A percentile compares a stretch with the other conserved stretches of the same genome.
Evolutionary conservation across 2,329 filamentous ascomycete genomes (phyloP).

Genomic region (Monilinia laxa): DNA sequence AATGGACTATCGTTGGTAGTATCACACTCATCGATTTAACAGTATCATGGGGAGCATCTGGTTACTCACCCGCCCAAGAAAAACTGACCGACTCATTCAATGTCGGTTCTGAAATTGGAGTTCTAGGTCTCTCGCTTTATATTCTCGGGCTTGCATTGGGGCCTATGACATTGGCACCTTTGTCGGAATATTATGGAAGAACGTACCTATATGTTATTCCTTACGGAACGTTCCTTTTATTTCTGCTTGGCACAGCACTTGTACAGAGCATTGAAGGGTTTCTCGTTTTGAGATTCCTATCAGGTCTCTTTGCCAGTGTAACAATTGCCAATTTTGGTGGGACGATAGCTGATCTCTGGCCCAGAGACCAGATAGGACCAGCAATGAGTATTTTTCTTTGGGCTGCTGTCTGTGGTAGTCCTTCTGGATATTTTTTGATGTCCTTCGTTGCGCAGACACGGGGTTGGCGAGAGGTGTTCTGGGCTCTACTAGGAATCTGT

Average conservation of each 20-base stretch:
- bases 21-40: slow-evolving; percentile 41
- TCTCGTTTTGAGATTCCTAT: slow-evolving; percentile 45
- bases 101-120: slow-evolving; percentile 44
- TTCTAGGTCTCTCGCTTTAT: slow-evolving; percentile 48
- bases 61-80: slow-evolving; percentile 47
- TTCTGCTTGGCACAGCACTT: slow-evolving; percentile 47
- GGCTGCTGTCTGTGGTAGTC: slow-evolving; percentile 48
- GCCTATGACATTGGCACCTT: slow-evolving; percentile 40
- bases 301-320: slow-evolving; percentile 47
- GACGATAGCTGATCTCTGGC: slow-evolving; percentile 31
- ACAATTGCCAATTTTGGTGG: slow-evolving; percentile 45
- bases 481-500: slow-evolving; percentile 27
- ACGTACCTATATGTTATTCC: slow-evolving; percentile 46
- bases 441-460: slow-evolving; percentile 24
- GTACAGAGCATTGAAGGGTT: slow-evolving; percentile 46
- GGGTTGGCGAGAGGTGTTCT: slow-evolving; percentile 27
- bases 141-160: slow-evolving; percentile 48
- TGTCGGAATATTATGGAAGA: slow-evolving; percentile 46
- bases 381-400: slow-evolving; percentile 45
- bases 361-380: slow-evolving; percentile 32
- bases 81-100: slow-evolving; percentile 46
- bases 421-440: slow-evolving; percentile 38
- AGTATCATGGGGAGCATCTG: slow-evolving; percentile 48
- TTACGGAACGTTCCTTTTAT: slow-evolving; percentile 52
- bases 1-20: slow-evolving; percentile 40